Evolutionary conservation across 2,329 filamentous ascomycete genomes (phyloP).

Genomic region (Penicillium crustosum): DNA sequence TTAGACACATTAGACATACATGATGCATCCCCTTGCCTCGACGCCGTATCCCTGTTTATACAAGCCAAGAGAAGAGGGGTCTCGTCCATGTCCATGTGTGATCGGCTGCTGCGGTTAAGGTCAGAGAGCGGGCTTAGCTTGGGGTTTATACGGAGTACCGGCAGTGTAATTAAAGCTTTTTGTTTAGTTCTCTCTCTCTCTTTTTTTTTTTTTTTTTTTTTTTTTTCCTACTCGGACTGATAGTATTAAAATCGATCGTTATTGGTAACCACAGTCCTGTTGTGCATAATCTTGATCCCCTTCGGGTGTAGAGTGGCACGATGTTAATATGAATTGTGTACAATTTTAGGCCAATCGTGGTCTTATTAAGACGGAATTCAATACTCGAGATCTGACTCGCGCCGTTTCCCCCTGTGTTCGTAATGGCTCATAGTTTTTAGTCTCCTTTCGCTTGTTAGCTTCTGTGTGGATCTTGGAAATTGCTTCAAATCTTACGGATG

Average conservation of each 20-base stretch:
- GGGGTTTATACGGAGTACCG: not conserved
- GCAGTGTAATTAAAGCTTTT: not conserved
- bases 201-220: not conserved
- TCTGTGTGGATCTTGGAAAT: not conserved
- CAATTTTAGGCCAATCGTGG: not conserved
- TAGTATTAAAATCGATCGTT: not conserved
- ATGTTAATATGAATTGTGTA: not conserved
- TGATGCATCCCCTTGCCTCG: not conserved
- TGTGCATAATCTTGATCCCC: not conserved
- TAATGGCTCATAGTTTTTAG: not conserved
- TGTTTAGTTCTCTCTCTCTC: not conserved
- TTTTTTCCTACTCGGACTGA: not conserved
- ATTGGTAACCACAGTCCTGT: not conserved
- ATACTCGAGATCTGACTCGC: not conserved
- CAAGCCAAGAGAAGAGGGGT: not conserved
- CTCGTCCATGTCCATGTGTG: not conserved
- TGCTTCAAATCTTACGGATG: not conserved
- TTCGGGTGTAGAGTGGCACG: not conserved
- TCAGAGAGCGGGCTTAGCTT: not conserved
- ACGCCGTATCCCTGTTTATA: not conserved
- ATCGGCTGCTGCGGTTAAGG: conserved; percentile 9
- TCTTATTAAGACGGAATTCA: not conserved
- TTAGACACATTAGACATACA: conserved; percentile 6
- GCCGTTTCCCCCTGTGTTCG: not conserved
- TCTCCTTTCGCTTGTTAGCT: not conserved